Evolutionary conservation across 768 basidiomycete species (phyloP).

Genomic region (Pleurotus cornucopiae): DNA sequence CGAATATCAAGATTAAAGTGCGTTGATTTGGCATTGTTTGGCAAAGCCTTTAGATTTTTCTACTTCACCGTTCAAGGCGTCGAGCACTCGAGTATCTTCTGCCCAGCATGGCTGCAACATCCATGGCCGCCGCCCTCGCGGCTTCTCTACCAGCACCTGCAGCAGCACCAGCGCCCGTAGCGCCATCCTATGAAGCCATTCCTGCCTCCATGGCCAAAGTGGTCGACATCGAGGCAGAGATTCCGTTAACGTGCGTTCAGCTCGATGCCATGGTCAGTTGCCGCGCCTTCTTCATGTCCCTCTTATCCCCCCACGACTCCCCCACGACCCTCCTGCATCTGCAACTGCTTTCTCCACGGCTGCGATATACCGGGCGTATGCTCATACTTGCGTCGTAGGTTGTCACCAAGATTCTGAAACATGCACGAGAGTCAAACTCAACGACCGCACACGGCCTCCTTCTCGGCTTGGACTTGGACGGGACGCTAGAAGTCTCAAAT

Average conservation of each 20-base stretch:
- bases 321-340: no score
- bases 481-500: slow-evolving; percentile 86
- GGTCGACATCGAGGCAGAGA: slow-evolving; percentile 90
- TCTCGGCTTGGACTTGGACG: slow-evolving; percentile 90
- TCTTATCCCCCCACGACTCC: no score
- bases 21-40: slow-evolving; percentile 26
- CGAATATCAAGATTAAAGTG: background rate
- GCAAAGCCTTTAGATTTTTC: slow-evolving; percentile 22
- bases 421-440: slow-evolving; percentile 73
- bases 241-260: slow-evolving; percentile 74
- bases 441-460: slow-evolving; percentile 80
- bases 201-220: slow-evolving; percentile 91
- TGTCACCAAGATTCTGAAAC: slow-evolving; percentile 91
- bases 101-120: slow-evolving; percentile 59
- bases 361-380: background rate
- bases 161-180: slow-evolving; percentile 54
- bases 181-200: slow-evolving; percentile 78
- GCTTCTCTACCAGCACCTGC: slow-evolving; percentile 73
- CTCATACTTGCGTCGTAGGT: slow-evolving; percentile 47
- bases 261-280: slow-evolving; percentile 78
- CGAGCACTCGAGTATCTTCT: slow-evolving; percentile 4
- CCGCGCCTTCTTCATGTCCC: background rate
- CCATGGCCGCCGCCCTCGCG: slow-evolving; percentile 92
- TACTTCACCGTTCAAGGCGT: background rate
- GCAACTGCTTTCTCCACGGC: no score